Evolutionary conservation across 495 filamentous ascomycete genomes (phyloP).

Genomic region (Tuber aestivum): DNA sequence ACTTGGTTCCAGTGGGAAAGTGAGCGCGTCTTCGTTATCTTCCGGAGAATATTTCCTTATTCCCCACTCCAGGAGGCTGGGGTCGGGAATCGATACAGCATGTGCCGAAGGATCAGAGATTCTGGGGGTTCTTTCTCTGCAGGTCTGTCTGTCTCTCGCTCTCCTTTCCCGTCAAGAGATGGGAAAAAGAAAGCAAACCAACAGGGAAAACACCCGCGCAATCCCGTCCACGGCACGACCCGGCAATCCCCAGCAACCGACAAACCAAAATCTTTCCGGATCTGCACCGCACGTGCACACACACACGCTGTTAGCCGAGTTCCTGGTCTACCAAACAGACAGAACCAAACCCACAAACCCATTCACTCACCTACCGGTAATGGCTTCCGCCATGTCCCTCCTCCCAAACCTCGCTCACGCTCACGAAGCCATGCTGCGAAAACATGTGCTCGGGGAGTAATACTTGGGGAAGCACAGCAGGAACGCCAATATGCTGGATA

Average conservation of each 20-base stretch:
- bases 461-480: conserved; percentile 33
- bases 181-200: background rate
- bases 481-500: conserved; percentile 31
- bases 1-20: background rate
- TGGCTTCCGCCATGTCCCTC: background rate
- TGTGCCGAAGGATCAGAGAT: background rate
- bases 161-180: background rate
- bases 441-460: conserved; percentile 31
- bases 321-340: background rate
- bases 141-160: background rate
- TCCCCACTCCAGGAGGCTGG: background rate
- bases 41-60: background rate
- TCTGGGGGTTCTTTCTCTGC: background rate
- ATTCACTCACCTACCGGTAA: background rate
- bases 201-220: background rate
- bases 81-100: background rate
- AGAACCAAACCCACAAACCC: background rate
- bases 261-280: background rate
- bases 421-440: conserved; percentile 17
- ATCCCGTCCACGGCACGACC: background rate
- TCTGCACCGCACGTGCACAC: background rate
- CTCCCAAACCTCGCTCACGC: background rate
- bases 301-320: background rate
- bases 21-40: background rate
- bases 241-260: background rate